A percentile compares a stretch with the other conserved stretches of the same genome.
These are phyloP conservation scores for Canavalia ensiformis DNA, from an alignment of 306 rosid species.

Conservation along the genomic window DNA sequence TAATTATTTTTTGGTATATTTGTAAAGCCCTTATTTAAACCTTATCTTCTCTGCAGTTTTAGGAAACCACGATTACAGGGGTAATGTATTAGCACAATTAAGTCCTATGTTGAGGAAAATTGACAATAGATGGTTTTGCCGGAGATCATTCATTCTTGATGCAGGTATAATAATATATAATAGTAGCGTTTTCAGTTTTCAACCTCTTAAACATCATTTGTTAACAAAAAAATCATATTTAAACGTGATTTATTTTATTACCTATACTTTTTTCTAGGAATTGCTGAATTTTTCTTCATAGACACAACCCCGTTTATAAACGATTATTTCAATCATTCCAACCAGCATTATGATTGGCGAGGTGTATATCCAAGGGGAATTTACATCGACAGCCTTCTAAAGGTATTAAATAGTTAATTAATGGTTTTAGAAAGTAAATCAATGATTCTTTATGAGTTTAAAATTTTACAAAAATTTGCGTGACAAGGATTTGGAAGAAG, in stretches of 20 bases:
- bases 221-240: background rate
- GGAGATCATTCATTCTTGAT: slow-evolving; percentile 61
- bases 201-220: background rate
- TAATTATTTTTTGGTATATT: background rate
- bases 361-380: slow-evolving; percentile 56
- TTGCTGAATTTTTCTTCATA: slow-evolving; percentile 69
- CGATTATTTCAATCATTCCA: slow-evolving; percentile 52
- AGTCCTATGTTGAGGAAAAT: slow-evolving; percentile 57
- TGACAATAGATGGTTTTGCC: slow-evolving; percentile 70
- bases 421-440: background rate
- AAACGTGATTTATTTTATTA: background rate
- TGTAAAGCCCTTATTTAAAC: background rate
- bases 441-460: background rate
- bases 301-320: slow-evolving; percentile 76
- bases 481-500: slow-evolving; percentile 44
- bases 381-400: slow-evolving; percentile 58
- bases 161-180: slow-evolving; percentile 50
- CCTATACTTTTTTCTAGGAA: slow-evolving; percentile 39
- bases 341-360: slow-evolving; percentile 71
- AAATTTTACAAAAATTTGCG: background rate
- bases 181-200: background rate
- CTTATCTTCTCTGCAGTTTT: slow-evolving; percentile 40
- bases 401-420: slow-evolving; percentile 54
- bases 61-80: slow-evolving; percentile 53
- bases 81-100: slow-evolving; percentile 46